These are phyloP conservation scores for Cylindrotheca closterium DNA, from an alignment of 108 stramenopile species.

Conservation along the genomic window DNA sequence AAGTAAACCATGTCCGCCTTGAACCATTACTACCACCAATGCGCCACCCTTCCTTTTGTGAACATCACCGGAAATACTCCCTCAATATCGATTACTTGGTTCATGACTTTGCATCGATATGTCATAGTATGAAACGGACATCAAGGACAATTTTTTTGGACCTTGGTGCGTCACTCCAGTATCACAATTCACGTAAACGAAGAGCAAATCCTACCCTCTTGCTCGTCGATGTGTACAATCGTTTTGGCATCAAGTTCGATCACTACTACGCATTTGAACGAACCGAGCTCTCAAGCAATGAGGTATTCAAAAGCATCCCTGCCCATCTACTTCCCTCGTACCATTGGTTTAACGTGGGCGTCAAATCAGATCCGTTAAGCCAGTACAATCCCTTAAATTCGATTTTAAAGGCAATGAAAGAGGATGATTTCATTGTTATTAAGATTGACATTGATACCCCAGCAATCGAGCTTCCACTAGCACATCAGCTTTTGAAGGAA, in stretches of 20 bases:
- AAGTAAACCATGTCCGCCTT: too few species aligned
- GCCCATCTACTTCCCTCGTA: constrained; percentile 30
- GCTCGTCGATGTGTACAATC: constrained; percentile 30
- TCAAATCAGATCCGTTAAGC: constrained; percentile 15
- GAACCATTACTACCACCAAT: too few species aligned
- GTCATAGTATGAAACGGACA: too few species aligned
- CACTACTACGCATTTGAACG: constrained; percentile 25
- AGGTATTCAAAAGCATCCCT: constrained; percentile 9
- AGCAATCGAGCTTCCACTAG: constrained; percentile 46
- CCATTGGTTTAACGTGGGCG: constrained; percentile 66
- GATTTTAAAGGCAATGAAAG: constrained; percentile 30
- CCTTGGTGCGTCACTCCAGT: too few species aligned
- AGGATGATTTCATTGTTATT: constrained; percentile 63
- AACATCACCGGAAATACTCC: too few species aligned
- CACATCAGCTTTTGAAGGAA: constrained; percentile 34
- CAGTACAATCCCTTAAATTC: constrained; percentile 53
- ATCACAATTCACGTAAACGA: too few species aligned
- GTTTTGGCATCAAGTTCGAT: constrained; percentile 63
- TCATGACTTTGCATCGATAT: too few species aligned
- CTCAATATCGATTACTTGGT: too few species aligned
- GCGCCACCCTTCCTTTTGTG: too few species aligned
- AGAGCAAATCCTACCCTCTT: too few species aligned
- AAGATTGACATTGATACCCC: constrained; percentile 68
- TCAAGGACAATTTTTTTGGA: too few species aligned
- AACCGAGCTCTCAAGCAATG: background rate